These are phyloP conservation scores for Capsicum pubescens DNA, from an alignment of 257 asterid species.

Conservation along the genomic window DNA sequence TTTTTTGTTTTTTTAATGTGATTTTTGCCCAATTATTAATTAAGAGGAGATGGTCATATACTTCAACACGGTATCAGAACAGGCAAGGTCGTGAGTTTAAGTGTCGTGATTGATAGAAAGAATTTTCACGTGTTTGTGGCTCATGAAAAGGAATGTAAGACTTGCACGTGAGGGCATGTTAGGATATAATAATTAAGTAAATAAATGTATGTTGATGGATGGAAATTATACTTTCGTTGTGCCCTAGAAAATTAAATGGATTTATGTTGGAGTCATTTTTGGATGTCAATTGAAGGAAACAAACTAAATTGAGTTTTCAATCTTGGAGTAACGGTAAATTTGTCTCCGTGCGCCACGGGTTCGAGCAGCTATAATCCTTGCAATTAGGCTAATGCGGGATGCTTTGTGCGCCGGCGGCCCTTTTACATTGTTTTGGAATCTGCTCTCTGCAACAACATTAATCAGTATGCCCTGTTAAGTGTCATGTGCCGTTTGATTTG, in stretches of 20 bases:
- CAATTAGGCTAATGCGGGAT: not conserved
- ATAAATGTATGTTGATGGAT: not conserved
- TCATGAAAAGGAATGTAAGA: no score
- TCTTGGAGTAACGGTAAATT: not conserved
- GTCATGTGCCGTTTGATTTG: not conserved
- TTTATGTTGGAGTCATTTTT: not conserved
- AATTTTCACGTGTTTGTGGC: not conserved
- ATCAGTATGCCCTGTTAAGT: not conserved
- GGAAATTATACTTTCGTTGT: not conserved
- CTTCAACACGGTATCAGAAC: no score
- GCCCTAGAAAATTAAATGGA: not conserved
- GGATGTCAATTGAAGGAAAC: not conserved
- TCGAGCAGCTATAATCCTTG: not conserved
- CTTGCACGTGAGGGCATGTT: no score
- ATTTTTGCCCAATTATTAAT: not conserved
- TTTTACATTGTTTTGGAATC: not conserved
- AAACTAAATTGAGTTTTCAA: not conserved
- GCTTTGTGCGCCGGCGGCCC: not conserved
- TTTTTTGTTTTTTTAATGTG: not conserved
- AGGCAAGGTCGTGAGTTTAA: no score
- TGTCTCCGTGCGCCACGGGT: not conserved
- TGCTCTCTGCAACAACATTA: not conserved
- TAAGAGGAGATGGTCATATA: no score
- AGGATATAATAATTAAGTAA: not conserved
- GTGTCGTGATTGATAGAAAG: not conserved